These are phyloP conservation scores for Aspergillus fischeri DNA, from an alignment of 2,329 filamentous ascomycete genomes.

Conservation along the genomic window DNA sequence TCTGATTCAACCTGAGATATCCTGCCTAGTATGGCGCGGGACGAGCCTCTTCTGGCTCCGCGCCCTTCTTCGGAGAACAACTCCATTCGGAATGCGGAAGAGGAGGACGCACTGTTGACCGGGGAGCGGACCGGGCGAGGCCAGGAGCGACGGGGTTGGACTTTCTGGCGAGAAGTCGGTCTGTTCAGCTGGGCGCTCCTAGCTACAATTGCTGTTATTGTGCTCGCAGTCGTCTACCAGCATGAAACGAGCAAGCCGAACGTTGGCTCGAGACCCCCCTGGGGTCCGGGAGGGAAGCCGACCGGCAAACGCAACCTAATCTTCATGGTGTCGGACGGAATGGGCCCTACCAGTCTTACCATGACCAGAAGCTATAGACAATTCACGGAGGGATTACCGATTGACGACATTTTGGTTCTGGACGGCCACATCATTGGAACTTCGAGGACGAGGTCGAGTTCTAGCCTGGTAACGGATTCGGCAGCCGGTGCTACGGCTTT, in stretches of 20 bases:
- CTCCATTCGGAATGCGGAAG: conserved; percentile 53
- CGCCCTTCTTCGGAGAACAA: conserved; percentile 55
- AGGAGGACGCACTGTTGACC: conserved; percentile 61
- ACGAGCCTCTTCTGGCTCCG: conserved; percentile 51
- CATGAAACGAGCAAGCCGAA: conserved; percentile 49
- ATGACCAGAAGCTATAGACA: conserved; percentile 86
- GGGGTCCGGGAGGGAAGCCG: conserved; percentile 41
- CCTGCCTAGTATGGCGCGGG: conserved; percentile 30
- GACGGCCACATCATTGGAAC: conserved; percentile 89
- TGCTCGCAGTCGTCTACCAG: conserved; percentile 79
- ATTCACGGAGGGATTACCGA: conserved; percentile 66
- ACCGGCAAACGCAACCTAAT: conserved; percentile 82
- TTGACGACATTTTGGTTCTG: conserved; percentile 70
- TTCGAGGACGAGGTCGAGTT: conserved; percentile 78
- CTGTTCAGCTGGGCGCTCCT: conserved; percentile 79
- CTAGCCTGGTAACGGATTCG: conserved; percentile 85
- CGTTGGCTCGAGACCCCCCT: conserved; percentile 24
- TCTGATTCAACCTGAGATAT: conserved; percentile 8
- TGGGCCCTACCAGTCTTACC: conserved; percentile 88
- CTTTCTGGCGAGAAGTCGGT: conserved; percentile 67
- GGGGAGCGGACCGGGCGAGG: conserved; percentile 44
- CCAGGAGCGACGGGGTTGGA: conserved; percentile 41
- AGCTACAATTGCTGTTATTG: conserved; percentile 72
- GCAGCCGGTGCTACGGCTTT: conserved; percentile 97
- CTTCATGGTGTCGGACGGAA: conserved; percentile 99